These are phyloP conservation scores for Huntiella bhutanensis DNA, from an alignment of 2,329 filamentous ascomycete species.

Conservation along the genomic window DNA sequence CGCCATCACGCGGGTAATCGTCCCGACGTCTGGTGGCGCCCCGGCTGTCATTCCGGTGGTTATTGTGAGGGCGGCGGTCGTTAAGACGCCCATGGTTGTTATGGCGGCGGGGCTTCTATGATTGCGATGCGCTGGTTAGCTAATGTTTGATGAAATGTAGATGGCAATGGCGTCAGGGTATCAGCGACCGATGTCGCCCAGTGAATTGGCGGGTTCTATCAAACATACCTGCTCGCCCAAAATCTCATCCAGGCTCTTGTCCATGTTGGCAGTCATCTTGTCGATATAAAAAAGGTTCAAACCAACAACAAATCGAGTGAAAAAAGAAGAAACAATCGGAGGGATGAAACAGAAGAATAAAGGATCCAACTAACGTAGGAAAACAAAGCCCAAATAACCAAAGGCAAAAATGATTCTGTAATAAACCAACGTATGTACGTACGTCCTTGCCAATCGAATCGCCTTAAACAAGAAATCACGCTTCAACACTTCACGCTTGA, in stretches of 20 bases:
- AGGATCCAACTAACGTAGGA: too few relatives aligned
- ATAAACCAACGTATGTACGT: background rate
- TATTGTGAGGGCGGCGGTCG: slow-evolving; percentile 1
- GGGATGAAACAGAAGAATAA: background rate
- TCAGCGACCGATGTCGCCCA: too few relatives aligned
- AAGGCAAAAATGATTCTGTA: background rate
- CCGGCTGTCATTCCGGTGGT: background rate
- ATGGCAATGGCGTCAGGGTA: too few relatives aligned
- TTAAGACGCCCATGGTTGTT: slow-evolving; percentile 2
- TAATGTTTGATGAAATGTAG: background rate
- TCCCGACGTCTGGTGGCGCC: slow-evolving; percentile 9
- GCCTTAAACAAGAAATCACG: too few relatives aligned
- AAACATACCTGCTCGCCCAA: slow-evolving; percentile 28
- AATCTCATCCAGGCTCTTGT: slow-evolving; percentile 37
- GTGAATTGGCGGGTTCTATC: background rate
- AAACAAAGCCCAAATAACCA: background rate
- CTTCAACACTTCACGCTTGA: too few relatives aligned
- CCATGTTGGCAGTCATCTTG: slow-evolving; percentile 27
- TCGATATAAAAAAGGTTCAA: background rate
- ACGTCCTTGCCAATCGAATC: too few relatives aligned
- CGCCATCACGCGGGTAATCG: slow-evolving; percentile 25
- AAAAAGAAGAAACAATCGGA: background rate
- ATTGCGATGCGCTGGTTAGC: background rate
- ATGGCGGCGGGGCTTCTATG: slow-evolving; percentile 6
- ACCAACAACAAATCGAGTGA: too few relatives aligned